Evolutionary conservation across 2,329 filamentous ascomycete genomes (phyloP), one percentile per base, ranked within the genome.

Genomic region (Waltergamsia citrina): DNA sequence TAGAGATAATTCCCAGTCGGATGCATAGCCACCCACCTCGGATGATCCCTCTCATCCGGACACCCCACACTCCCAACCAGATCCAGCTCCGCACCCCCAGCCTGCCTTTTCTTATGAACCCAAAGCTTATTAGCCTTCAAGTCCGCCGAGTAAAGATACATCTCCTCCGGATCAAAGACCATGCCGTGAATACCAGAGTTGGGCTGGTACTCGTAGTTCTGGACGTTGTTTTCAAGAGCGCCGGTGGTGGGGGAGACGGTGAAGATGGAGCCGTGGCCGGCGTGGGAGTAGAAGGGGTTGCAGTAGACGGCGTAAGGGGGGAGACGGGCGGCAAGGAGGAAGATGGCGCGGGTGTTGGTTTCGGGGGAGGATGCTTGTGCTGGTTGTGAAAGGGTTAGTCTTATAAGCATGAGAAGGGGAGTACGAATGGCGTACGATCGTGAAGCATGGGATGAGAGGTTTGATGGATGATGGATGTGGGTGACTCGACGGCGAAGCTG

Each of bases 201-300:
- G 27, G 73, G 66, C 49, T 78, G 73, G 56, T 86, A 85, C 20
- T 74, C 67, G 57, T 80, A 86, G 58, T 85, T 81, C 43, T 87
- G 83, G 32, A 81, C 65, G 52, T 82, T 80, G 32, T 68, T 52
- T 18, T 68, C 62, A 16, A 86, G 66, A n/a, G 60, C 60, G 18
- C 81, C 81, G 4, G 60, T 54, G 7, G 53, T 37, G 1, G 43
- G 25, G 30, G 72, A 67, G 33, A 79, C 71, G 34, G 71, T 67
- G 60, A 85, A 85, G 52, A 93, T 74, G 51, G 87, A 86, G 40
- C 85, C 84, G 52, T 76, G 81, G 43, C 85, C 84, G 24, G 86
- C 86, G 53, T 88, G 72, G 40, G 85, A 75, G 67, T 94, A 94
- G 59, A 94, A 94, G 7, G 86, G 86, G 56, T 92, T 92, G 56